These are phyloP conservation scores for Backusella sp. DNA, from an alignment of 192 early-diverging fungal genomes.

Conservation along the genomic window DNA sequence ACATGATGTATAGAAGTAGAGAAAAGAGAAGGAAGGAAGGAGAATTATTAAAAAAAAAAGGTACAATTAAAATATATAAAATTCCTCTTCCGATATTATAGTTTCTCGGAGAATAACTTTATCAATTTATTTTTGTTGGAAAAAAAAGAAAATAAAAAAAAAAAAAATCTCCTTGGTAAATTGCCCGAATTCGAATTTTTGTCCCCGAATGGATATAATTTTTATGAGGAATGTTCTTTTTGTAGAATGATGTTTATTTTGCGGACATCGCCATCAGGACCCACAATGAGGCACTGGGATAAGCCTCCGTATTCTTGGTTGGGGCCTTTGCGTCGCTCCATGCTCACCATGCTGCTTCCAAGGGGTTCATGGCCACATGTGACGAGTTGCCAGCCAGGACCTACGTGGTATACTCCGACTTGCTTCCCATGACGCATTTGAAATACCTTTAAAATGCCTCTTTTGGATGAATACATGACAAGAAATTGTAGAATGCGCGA, in stretches of 20 bases:
- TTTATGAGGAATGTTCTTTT: background rate
- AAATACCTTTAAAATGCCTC: constrained; percentile 65
- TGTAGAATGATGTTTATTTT: constrained; percentile 26
- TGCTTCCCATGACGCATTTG: constrained; percentile 61
- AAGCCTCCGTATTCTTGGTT: constrained; percentile 23
- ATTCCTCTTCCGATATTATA: background rate
- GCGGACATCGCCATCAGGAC: constrained; percentile 51
- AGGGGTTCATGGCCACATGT: constrained; percentile 45
- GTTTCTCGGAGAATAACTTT: background rate
- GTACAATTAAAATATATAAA: background rate
- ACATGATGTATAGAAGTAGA: background rate
- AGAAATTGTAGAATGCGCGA: constrained; percentile 48
- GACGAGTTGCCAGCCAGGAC: constrained; percentile 54
- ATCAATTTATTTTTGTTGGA: background rate
- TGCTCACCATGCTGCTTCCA: constrained; percentile 35
- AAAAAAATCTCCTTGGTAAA: background rate
- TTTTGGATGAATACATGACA: constrained; percentile 60
- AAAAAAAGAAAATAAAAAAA: background rate
- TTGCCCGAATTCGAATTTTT: background rate
- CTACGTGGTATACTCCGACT: constrained; percentile 57
- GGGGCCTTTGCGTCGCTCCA: constrained; percentile 5
- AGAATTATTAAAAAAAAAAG: background rate
- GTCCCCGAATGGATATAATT: background rate
- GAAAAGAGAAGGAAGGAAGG: background rate
- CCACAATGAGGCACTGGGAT: constrained; percentile 51